Evolutionary conservation across 2,329 filamentous ascomycete genomes (phyloP).

Genomic region (Fusarium setosum): DNA sequence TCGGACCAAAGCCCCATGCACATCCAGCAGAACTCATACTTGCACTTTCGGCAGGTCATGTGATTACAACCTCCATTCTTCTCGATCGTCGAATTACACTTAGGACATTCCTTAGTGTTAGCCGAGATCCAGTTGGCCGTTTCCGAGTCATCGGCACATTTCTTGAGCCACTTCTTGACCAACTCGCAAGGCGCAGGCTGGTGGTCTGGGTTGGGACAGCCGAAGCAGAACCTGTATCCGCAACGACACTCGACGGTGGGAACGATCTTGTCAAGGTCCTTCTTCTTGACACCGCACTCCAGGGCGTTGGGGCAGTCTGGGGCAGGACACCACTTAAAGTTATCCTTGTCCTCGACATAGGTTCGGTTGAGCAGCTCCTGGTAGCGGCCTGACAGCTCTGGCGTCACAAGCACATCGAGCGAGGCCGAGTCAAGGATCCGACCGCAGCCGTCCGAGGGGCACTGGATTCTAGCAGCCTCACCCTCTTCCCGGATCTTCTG

Average conservation of each 20-base stretch:
- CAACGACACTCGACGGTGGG: constrained; percentile 91
- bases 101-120: constrained; percentile 98
- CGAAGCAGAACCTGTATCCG: constrained; percentile 92
- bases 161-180: constrained; percentile 96
- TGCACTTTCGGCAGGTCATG: constrained; percentile 97
- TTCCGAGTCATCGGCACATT: constrained; percentile 97
- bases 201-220: constrained; percentile 89
- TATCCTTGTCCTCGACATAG: constrained; percentile 96
- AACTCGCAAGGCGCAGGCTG: constrained; percentile 92
- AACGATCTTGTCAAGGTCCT: constrained; percentile 85
- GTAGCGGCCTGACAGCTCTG: constrained; percentile 73
- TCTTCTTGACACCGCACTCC: constrained; percentile 88
- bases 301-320: constrained; percentile 97
- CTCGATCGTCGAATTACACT: constrained; percentile 96
- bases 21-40: constrained; percentile 99
- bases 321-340: constrained; percentile 96
- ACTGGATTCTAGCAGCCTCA: constrained; percentile 94
- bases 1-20: constrained; percentile 99
- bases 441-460: constrained; percentile 87
- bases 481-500: constrained; percentile 97
- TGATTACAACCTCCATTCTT: constrained; percentile 99
- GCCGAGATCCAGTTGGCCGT: constrained; percentile 99
- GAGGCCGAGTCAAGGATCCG: constrained; percentile 92
- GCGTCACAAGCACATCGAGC: constrained; percentile 78
- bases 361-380: constrained; percentile 88